Percentiles rank a stretch among this genome's conserved stretches.
Conservation (phyloP, 2,329 filamentous ascomycete species). For the Cladophialophora carrionii region DNA sequence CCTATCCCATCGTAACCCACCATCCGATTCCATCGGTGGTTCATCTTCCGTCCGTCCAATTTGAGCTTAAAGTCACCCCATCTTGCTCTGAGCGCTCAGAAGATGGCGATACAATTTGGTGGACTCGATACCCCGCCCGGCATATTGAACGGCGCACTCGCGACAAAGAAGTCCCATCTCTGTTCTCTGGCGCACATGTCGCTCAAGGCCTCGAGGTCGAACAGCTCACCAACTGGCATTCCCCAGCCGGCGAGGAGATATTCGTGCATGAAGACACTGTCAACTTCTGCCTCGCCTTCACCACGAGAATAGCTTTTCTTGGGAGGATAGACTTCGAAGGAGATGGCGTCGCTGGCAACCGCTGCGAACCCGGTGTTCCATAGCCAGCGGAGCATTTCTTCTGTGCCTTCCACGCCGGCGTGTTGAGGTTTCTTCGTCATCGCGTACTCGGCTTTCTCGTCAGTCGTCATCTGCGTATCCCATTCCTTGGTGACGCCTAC, state of each 20-base stretch:
- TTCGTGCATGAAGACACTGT: conserved; percentile 35
- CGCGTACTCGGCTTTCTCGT: conserved; percentile 43
- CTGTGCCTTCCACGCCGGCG: conserved; percentile 55
- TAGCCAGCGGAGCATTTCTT: conserved; percentile 58
- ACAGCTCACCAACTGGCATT: conserved; percentile 40
- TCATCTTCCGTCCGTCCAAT: not conserved
- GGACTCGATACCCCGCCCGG: conserved; percentile 38
- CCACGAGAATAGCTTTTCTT: conserved; percentile 21
- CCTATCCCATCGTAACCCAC: not conserved
- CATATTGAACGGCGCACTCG: conserved; percentile 42
- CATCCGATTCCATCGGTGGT: not conserved
- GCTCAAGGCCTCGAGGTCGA: conserved; percentile 48
- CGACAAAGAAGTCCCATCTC: conserved; percentile 55
- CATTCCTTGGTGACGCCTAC: conserved; percentile 49
- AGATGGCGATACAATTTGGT: conserved; percentile 38
- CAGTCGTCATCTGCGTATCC: conserved; percentile 46
- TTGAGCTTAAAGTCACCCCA: not conserved
- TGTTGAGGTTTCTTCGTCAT: conserved; percentile 40
- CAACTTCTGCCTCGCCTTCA: conserved; percentile 15
- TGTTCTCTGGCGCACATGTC: conserved; percentile 42
- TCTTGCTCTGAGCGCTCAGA: conserved; percentile 16
- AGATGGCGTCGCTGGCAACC: conserved; percentile 60
- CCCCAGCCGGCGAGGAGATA: conserved; percentile 40
- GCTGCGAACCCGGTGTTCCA: conserved; percentile 62
- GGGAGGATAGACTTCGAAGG: conserved; percentile 54